phyloP scores from a whole-genome alignment of 73 alveolate genomes.

The Blepharisma stoltei region DNA sequence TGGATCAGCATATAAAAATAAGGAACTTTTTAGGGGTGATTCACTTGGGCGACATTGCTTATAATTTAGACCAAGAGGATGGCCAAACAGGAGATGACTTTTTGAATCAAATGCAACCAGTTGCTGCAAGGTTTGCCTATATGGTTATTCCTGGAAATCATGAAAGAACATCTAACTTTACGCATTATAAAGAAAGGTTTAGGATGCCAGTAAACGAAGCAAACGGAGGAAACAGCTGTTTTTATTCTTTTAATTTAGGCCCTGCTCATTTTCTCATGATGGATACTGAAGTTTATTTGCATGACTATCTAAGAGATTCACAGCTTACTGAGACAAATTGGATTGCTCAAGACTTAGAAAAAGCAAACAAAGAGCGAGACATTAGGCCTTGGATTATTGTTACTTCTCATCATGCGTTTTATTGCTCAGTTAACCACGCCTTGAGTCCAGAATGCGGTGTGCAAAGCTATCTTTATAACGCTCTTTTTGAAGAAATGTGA shows the following conservation, averaged over 20 bases:
- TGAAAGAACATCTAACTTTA: not conserved
- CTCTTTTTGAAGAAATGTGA: not conserved
- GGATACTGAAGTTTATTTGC: not conserved
- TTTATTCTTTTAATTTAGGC: not conserved
- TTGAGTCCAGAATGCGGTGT: not conserved
- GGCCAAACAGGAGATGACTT: slow-evolving; percentile 6
- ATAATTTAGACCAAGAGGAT: not conserved
- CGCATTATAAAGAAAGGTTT: not conserved
- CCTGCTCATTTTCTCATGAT: not conserved
- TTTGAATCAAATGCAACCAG: slow-evolving; percentile 1
- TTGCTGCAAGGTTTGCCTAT: not conserved
- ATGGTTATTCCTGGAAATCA: slow-evolving; percentile 12
- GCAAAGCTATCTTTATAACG: not conserved
- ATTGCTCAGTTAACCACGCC: not conserved
- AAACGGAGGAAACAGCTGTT: not conserved
- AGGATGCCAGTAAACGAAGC: slow-evolving; percentile 1
- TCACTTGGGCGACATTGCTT: slow-evolving; percentile 6
- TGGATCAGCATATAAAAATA: not conserved
- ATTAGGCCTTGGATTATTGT: not conserved
- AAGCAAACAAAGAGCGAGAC: not conserved
- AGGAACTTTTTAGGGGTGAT: not conserved
- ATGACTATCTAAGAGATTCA: not conserved
- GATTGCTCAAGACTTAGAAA: not conserved
- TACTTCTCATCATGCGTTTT: not conserved
- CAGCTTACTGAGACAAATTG: not conserved